Evolutionary conservation across 2,329 filamentous ascomycete species (phyloP).

Genomic region (Aspergillus sp.): DNA sequence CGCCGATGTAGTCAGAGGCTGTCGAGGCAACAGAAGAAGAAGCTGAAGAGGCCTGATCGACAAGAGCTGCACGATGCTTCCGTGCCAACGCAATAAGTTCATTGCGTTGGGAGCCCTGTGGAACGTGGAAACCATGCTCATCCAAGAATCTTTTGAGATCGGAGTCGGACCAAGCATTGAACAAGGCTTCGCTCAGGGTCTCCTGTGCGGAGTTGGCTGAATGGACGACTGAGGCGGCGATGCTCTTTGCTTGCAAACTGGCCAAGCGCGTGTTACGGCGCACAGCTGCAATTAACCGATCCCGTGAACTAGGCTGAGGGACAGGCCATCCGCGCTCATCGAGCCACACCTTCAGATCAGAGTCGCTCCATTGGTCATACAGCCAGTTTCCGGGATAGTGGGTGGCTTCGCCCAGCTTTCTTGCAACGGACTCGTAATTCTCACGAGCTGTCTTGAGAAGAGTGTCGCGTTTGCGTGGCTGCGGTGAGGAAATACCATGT

Average conservation of each 20-base stretch:
- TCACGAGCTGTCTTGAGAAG: constrained; percentile 74
- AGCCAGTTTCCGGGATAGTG: constrained; percentile 96
- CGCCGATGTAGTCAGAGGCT: constrained; percentile 59
- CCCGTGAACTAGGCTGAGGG: constrained; percentile 79
- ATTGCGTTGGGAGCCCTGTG: constrained; percentile 86
- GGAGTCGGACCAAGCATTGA: constrained; percentile 86
- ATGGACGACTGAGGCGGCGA: constrained; percentile 60
- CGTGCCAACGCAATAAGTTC: constrained; percentile 87
- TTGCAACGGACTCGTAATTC: constrained; percentile 76
- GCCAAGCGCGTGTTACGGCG: constrained; percentile 87
- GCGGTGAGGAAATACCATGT: constrained; percentile 80
- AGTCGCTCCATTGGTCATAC: constrained; percentile 87
- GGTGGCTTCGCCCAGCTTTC: constrained; percentile 72
- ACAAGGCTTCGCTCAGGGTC: constrained; percentile 76
- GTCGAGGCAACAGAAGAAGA: constrained; percentile 46
- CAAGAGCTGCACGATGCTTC: constrained; percentile 72
- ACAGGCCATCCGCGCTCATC: constrained; percentile 82
- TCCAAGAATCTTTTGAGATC: constrained; percentile 91
- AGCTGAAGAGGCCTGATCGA: constrained; percentile 39
- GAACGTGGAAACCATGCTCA: constrained; percentile 84
- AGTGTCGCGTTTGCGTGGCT: constrained; percentile 81
- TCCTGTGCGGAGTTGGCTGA: constrained; percentile 70
- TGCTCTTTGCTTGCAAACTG: constrained; percentile 65
- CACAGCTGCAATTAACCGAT: constrained; percentile 83
- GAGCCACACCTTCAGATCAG: constrained; percentile 90